Evolutionary conservation across 306 rosid genomes (phyloP), one percentile per base, ranked within the genome.

Genomic region (Cicer cuneatum): DNA sequence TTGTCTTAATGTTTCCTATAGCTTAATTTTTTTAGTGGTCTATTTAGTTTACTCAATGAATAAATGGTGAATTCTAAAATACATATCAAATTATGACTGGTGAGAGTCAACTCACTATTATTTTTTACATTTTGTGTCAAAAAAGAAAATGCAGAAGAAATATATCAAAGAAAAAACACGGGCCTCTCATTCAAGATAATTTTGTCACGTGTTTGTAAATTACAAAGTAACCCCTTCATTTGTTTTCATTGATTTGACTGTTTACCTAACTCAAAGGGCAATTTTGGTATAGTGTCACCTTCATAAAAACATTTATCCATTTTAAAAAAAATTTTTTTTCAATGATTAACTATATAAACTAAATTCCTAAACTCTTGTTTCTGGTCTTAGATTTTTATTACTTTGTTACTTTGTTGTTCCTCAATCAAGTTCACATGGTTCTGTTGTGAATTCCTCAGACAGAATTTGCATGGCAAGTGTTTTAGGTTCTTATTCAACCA

Each of bases 391-490:
- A 76, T 66, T 83, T 69, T 24, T 8, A 57, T 14, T 8, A 67
- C 69, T 43, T 66, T 66, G 41, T 66, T 66, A 14, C 62, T 19
- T 57, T 57, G 42, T 3, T 58, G 12, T 13, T 16, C 57, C 16
- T 48, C 51, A 13, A 5, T 45, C 12, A 24, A 18, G 9, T 7
- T 78, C 61, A 16, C 67, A 19, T 37, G 18, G 5, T 43, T 65
- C 33, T 66, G 66, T 48, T 78, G 76, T 43, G 70, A 71, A 54
- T 72, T 72, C 37, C 65, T 24, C 15, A 7, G 37, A 67, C 18
- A 14, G 35, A 52, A 11, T 68, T 73, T 73, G 74, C 84, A 90
- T 93, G 98, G 93, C 96, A 62, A 65, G 82, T 15, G 82, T 78
- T 58, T 53, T 82, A 15, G 40, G 80, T 78, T 42, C 87, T 76